These are phyloP conservation scores for Amanita rubescens DNA, from an alignment of 768 basidiomycete genomes.

Conservation along the genomic window DNA sequence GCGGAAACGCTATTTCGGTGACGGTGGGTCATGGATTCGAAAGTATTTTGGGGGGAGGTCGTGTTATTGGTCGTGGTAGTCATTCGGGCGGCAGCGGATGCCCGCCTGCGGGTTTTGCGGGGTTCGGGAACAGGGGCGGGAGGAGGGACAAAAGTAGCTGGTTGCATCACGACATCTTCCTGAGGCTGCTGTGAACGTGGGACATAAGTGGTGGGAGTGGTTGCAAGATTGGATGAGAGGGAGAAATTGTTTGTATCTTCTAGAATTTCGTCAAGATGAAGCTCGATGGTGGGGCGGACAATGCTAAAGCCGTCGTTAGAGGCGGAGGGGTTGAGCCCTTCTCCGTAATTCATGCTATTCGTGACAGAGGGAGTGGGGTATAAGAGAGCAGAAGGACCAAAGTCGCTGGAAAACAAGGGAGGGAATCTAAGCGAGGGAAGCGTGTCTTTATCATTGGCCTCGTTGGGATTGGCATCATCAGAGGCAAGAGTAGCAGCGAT, in stretches of 20 bases:
- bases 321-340: slow-evolving; percentile 48
- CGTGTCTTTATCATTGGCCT: slow-evolving; percentile 27
- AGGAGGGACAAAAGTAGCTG: background rate
- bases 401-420: slow-evolving; percentile 63
- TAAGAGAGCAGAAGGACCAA: slow-evolving; percentile 71
- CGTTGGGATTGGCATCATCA: slow-evolving; percentile 20
- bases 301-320: slow-evolving; percentile 52
- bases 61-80: slow-evolving; percentile 1
- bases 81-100: slow-evolving; percentile 11
- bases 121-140: background rate
- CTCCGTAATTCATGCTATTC: slow-evolving; percentile 69
- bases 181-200: background rate
- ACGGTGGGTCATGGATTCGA: slow-evolving; percentile 21
- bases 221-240: slow-evolving; percentile 12
- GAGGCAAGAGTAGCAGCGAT: slow-evolving; percentile 9
- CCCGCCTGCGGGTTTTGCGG: slow-evolving; percentile 5
- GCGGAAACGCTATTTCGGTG: background rate
- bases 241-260: slow-evolving; percentile 26
- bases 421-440: slow-evolving; percentile 57
- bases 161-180: slow-evolving; percentile 14
- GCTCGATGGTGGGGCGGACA: slow-evolving; percentile 73
- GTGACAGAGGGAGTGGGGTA: slow-evolving; percentile 61
- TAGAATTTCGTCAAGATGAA: slow-evolving; percentile 79
- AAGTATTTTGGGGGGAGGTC: slow-evolving; percentile 22
- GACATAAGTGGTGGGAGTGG: slow-evolving; percentile 10